Conservation (phyloP, 1,284 basidiomycete species). For the Abortiporus biennis region DNA sequence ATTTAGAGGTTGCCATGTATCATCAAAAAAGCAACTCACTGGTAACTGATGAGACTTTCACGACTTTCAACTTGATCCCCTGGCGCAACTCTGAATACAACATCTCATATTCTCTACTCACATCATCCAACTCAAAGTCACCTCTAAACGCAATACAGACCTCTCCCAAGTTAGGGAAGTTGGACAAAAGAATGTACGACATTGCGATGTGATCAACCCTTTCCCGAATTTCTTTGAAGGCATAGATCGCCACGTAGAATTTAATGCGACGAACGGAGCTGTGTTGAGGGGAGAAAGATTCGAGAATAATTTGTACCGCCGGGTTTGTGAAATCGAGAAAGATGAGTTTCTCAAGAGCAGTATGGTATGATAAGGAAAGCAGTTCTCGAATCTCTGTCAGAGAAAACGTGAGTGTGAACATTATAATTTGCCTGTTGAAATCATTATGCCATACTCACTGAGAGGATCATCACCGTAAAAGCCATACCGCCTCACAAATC, state of each 20-base stretch:
- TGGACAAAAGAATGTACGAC: background rate
- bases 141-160: background rate
- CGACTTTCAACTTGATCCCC: background rate
- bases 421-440: background rate
- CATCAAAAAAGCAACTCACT: background rate
- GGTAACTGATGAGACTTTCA: background rate
- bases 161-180: background rate
- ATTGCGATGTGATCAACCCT: background rate
- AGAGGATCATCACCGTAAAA: background rate
- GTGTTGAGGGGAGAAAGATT: background rate
- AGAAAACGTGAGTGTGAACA: background rate
- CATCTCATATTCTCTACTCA: background rate
- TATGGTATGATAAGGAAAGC: background rate
- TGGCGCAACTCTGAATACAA: background rate
- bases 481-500: conserved; percentile 4
- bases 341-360: background rate
- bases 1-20: background rate
- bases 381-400: background rate
- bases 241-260: background rate
- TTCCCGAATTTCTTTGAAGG: background rate
- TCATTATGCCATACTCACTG: background rate
- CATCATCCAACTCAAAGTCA: background rate
- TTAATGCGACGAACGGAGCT: background rate
- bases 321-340: background rate
- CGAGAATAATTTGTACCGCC: background rate